Evolutionary conservation across 441 rosid genomes (phyloP).

Genomic region (Corymbia calophylla): DNA sequence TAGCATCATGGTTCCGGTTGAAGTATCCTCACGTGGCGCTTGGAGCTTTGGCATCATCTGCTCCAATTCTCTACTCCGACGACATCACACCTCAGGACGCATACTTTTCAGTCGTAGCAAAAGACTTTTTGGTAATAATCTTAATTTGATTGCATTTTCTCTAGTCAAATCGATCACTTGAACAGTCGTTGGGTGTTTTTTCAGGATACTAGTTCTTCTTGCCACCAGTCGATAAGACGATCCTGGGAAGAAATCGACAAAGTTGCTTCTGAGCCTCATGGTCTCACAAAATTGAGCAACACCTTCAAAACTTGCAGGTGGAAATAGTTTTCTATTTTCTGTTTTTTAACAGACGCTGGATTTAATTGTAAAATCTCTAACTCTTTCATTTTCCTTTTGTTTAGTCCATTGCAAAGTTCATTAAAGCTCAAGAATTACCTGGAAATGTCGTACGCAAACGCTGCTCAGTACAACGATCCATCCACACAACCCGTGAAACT

Average conservation of each 20-base stretch:
- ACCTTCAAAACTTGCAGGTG: conserved; percentile 56
- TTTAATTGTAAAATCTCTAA: neutral
- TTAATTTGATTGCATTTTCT: too few species aligned
- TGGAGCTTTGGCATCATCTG: conserved; percentile 63
- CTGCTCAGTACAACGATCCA: neutral
- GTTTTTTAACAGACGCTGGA: neutral
- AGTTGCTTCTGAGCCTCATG: conserved; percentile 37
- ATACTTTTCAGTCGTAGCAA: conserved; percentile 34
- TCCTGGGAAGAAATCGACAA: conserved; percentile 49
- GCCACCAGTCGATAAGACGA: conserved; percentile 32
- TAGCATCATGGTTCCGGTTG: conserved; percentile 54
- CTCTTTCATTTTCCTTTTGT: neutral
- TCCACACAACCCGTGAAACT: neutral
- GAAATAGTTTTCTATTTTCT: neutral
- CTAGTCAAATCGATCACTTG: too few species aligned
- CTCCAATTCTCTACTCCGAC: conserved; percentile 57
- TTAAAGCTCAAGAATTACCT: neutral
- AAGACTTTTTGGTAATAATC: too few species aligned
- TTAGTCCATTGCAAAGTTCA: neutral
- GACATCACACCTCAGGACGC: conserved; percentile 33
- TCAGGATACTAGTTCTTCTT: too few species aligned
- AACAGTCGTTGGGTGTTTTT: too few species aligned
- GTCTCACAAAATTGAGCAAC: conserved; percentile 35
- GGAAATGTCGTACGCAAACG: accelerated
- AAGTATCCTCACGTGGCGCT: conserved; percentile 55